A percentile compares a stretch with the other conserved stretches of the same genome.
phyloP scores from a whole-genome alignment of 495 filamentous ascomycete genomes.

The Lasiosphaeria hispida region DNA sequence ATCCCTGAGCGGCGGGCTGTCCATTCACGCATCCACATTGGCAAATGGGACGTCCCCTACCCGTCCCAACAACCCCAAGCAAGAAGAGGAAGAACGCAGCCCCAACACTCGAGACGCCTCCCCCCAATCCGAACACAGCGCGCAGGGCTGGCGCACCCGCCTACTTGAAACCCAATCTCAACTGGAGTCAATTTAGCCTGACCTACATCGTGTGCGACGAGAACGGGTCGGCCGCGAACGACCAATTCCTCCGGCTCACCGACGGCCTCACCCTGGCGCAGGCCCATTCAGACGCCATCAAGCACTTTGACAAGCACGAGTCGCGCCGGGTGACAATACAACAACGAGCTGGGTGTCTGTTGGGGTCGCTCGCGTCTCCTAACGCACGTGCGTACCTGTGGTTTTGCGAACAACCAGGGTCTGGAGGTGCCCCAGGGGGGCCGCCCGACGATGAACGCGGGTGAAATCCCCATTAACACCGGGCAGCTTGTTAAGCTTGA shows the following conservation, averaged over 20 bases:
- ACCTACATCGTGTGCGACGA: constrained; percentile 1
- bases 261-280: constrained; percentile 1
- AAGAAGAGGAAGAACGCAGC: constrained; percentile 5
- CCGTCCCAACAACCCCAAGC: neutral
- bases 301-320: constrained; percentile 4
- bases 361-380: constrained; percentile 4
- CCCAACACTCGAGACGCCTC: constrained; percentile 1
- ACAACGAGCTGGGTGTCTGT: constrained; percentile 3
- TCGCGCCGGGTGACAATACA: constrained; percentile 4
- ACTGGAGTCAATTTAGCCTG: constrained; percentile 1
- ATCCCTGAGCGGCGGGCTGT: constrained; percentile 2
- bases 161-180: constrained; percentile 4
- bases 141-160: constrained; percentile 3
- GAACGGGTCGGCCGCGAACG: constrained; percentile 1
- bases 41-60: neutral
- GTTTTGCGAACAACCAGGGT: constrained; percentile 5
- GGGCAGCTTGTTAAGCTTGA: constrained; percentile 4
- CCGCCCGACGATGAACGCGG: constrained; percentile 3
- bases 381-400: constrained; percentile 2
- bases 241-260: constrained; percentile 2
- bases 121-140: constrained; percentile 1
- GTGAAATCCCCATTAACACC: constrained; percentile 1
- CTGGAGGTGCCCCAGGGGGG: constrained; percentile 2
- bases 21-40: constrained; percentile 5
- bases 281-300: constrained; percentile 3